Conservation (phyloP, 257 asterid species). For the Buddleja alternifolia region DNA sequence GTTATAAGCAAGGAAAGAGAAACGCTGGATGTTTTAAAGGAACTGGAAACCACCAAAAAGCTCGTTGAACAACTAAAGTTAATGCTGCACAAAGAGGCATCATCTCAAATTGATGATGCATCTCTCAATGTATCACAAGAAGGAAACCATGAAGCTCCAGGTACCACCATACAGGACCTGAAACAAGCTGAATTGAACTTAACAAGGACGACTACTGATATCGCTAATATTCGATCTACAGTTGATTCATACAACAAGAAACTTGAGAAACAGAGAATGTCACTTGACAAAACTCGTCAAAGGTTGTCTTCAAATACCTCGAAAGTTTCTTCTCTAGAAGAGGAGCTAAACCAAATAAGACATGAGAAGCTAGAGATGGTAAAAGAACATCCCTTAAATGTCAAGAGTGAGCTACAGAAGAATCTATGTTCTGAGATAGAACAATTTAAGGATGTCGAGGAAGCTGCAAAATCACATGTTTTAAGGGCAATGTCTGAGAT, state of each 20-base stretch:
- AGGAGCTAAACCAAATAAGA: constrained; percentile 59
- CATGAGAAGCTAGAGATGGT: constrained; percentile 45
- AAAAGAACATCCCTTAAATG: constrained; percentile 41
- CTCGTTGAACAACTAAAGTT: constrained; percentile 62
- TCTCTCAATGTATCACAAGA: constrained; percentile 30
- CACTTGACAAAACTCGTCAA: constrained; percentile 81
- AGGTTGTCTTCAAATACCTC: constrained; percentile 61
- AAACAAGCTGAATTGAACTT: constrained; percentile 79
- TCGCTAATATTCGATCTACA: constrained; percentile 73
- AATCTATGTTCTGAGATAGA: constrained; percentile 73
- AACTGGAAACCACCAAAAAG: constrained; percentile 66
- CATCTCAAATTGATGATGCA: constrained; percentile 41
- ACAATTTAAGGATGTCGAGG: constrained; percentile 65
- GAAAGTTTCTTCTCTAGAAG: constrained; percentile 59
- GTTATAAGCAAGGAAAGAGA: constrained; percentile 74
- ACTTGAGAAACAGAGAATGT: constrained; percentile 77
- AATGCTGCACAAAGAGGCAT: constrained; percentile 67
- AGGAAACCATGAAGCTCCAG: constrained; percentile 44
- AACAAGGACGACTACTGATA: constrained; percentile 64
- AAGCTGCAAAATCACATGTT: constrained; percentile 64
- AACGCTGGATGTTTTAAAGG: constrained; percentile 76
- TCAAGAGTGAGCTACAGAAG: constrained; percentile 67
- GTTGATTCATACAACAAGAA: constrained; percentile 71
- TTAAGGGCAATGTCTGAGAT: constrained; percentile 67
- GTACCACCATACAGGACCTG: constrained; percentile 66